phyloP scores from a whole-genome alignment of 2,329 filamentous ascomycete species.

The Rhinocladiella mackenziei region DNA sequence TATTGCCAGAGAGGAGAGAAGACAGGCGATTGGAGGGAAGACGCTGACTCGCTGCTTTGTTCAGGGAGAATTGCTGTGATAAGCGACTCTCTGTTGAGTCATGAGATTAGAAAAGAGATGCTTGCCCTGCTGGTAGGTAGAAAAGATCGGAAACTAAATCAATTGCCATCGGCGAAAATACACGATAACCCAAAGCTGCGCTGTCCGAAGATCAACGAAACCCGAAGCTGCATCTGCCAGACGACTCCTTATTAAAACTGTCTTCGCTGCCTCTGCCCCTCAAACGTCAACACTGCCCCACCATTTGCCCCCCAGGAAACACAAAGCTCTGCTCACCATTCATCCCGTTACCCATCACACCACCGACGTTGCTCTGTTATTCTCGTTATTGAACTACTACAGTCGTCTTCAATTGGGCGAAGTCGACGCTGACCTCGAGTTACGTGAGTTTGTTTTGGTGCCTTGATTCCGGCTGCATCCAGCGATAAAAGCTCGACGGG shows the following conservation, averaged over 20 bases:
- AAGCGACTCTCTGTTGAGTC: conserved; percentile 19
- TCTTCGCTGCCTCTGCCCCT: conserved; percentile 11
- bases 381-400: neutral
- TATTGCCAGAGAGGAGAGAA: conserved; percentile 5
- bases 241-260: neutral
- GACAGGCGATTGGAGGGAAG: conserved; percentile 17
- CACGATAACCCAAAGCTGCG: no score
- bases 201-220: neutral
- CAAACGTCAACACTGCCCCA: conserved; percentile 26
- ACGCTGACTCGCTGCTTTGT: conserved; percentile 16
- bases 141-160: neutral
- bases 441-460: conserved; percentile 11
- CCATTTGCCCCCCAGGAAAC: conserved; percentile 21
- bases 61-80: conserved; percentile 20
- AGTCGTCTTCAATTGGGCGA: conserved; percentile 6
- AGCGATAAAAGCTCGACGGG: conserved; percentile 8
- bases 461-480: conserved; percentile 1
- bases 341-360: conserved; percentile 19
- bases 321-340: conserved; percentile 24
- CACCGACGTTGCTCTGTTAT: conserved; percentile 10
- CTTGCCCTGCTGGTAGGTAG: neutral
- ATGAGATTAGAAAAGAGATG: no score
- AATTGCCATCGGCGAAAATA: no score
- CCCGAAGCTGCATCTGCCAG: neutral
- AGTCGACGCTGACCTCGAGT: conserved; percentile 3